Conservation (phyloP, 352 stramenopile species). For the Peronospora destructor region DNA sequence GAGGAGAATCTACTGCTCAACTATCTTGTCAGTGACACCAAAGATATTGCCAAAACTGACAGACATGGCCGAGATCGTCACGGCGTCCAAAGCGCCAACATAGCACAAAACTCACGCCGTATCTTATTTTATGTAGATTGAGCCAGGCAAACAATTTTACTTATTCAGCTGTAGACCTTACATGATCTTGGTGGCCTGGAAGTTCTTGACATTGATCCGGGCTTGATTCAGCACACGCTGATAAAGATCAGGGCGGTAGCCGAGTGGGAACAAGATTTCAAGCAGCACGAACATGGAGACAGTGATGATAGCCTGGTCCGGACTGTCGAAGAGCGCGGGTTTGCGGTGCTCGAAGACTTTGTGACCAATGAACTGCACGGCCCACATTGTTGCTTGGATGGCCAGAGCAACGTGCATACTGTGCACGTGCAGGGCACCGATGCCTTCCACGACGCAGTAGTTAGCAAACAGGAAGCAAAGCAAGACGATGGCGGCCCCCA, state of each 20-base stretch:
- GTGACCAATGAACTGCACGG: slow-evolving; percentile 80
- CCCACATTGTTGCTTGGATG: slow-evolving; percentile 61
- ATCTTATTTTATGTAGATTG: too few relatives aligned
- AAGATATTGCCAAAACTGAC: too few relatives aligned
- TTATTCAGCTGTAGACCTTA: slow-evolving; percentile 10
- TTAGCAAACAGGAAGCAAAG: slow-evolving; percentile 52
- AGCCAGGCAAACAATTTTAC: too few relatives aligned
- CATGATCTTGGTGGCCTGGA: slow-evolving; percentile 39
- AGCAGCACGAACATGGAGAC: slow-evolving; percentile 87
- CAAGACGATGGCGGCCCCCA: slow-evolving; percentile 53
- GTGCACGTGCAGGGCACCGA: slow-evolving; percentile 29
- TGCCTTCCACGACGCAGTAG: slow-evolving; percentile 39
- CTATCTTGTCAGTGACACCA: too few relatives aligned
- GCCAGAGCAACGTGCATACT: slow-evolving; percentile 54
- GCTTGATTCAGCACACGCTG: slow-evolving; percentile 52
- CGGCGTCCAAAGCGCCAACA: slow-evolving; percentile 5
- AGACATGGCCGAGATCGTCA: slow-evolving; percentile 21
- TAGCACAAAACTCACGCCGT: slow-evolving; percentile 1
- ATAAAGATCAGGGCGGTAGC: slow-evolving; percentile 73
- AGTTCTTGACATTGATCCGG: slow-evolving; percentile 54
- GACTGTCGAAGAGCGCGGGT: slow-evolving; percentile 79
- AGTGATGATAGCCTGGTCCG: slow-evolving; percentile 78
- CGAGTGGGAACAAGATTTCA: slow-evolving; percentile 70
- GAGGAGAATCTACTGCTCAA: too few relatives aligned
- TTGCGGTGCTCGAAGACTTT: slow-evolving; percentile 80